Conservation (phyloP, 768 basidiomycete genomes). For the Tremella mesenterica region DNA sequence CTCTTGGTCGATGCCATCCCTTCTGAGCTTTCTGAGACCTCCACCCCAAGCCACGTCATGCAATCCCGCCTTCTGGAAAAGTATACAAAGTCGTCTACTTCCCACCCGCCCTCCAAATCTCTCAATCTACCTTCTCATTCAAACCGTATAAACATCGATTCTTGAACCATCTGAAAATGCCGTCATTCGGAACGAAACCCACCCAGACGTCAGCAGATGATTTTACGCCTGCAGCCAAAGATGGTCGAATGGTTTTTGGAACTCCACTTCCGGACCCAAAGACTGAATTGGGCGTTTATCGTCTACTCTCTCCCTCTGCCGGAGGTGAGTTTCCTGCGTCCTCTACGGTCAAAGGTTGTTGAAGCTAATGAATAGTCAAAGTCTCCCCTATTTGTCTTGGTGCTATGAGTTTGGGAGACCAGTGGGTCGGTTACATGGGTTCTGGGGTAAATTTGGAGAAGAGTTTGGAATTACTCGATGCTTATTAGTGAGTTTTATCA, state of each 20-base stretch:
- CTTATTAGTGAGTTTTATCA: conserved; percentile 18
- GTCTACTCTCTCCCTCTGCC: conserved; percentile 44
- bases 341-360: background rate
- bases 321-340: conserved; percentile 13
- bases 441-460: conserved; percentile 41
- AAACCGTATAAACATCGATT: too few species aligned
- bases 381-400: conserved; percentile 47
- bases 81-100: too few species aligned
- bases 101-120: background rate
- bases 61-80: too few species aligned
- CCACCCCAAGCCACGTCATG: background rate
- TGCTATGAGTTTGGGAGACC: conserved; percentile 47
- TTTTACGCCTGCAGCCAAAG: background rate
- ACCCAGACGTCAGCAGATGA: background rate
- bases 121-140: background rate
- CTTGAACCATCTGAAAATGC: too few species aligned
- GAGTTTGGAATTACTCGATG: conserved; percentile 49
- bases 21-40: background rate
- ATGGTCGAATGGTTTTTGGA: too few species aligned
- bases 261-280: conserved; percentile 11
- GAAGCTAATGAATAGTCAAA: conserved; percentile 24
- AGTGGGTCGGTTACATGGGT: conserved; percentile 14
- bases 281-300: conserved; percentile 22
- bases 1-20: background rate
- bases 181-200: too few species aligned